Base-by-base conservation (phyloP, 2,329 filamentous ascomycete genomes). In the Stagonosporopsis vannaccii region DNA sequence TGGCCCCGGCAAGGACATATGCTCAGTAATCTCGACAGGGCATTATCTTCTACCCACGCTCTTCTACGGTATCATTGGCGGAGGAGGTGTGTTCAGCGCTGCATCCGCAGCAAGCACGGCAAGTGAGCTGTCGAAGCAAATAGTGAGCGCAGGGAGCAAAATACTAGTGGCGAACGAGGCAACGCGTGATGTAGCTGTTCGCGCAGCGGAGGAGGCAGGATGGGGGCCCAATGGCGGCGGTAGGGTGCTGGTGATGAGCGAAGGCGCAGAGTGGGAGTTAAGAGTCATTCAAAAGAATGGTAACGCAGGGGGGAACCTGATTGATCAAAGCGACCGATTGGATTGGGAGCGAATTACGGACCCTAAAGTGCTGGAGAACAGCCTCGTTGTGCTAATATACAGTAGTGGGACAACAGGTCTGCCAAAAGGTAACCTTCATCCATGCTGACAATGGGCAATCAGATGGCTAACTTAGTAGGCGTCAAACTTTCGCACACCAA, bases 41-140 rank as follows among this genome's bases (percentile, higher is more conserved):
- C 82, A 87, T 61, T 80, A 81, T 41, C 75, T 85, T 5, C 75
- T 87, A 0, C 80, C 84, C 0, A 76, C 80, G 12, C 61, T 85
- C 1, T 84, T 85, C 65, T 87, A 80, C 60, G 82, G 81, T 13
- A 80, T 86, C 48, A 77, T 88, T 41, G 85, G 83, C 3, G 84
- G 85, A 2, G 85, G 82, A 1, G 86, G 84, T 17, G 79, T 88
- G 23, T 87, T 85, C 62, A 84, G 83, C 6, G 81, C 83, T 5
- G 83, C 83, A 0, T 82, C 79, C 42, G 77, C 83, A 0, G 77
- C 79, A 0, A 80, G 78, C 5, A 85, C 84, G 0, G 74, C 79
- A 0, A 64, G 74, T 2, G 85, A 88, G 23, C 70, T 87, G 8
- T 78, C 79, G 3, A 77, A 81, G 23, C 80, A 82, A 60, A 73